A percentile compares a stretch with the other conserved stretches of the same genome.
Conservation (phyloP, 176 grass and related monocot species). For the Rhynchospora pubera region DNA sequence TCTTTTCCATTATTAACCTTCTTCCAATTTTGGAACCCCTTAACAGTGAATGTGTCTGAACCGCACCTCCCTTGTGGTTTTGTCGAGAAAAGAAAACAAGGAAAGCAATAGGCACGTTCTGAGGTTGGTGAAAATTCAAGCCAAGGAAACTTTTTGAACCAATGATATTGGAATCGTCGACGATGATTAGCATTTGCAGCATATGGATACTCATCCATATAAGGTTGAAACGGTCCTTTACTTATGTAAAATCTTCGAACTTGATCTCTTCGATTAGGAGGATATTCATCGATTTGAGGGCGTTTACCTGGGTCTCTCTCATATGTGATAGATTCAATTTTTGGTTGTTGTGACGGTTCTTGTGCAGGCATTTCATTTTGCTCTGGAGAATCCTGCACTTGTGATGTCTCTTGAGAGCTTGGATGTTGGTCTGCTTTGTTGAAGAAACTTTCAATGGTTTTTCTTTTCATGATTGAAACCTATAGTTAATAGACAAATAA, state of each 20-base stretch:
- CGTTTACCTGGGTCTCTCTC: conserved; percentile 4
- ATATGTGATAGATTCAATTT: neutral
- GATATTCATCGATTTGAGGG: neutral
- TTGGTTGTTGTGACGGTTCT: neutral
- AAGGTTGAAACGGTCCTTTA: conserved; percentile 8
- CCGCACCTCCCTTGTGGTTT: neutral
- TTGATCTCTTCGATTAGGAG: neutral
- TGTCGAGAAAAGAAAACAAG: conserved; percentile 19
- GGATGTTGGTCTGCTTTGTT: no score
- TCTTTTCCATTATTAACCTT: conserved; percentile 7
- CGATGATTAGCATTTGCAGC: neutral
- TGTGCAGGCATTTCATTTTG: no score
- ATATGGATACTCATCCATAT: neutral
- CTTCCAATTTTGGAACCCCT: neutral
- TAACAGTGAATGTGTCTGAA: conserved; percentile 7
- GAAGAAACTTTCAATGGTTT: no score
- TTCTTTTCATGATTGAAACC: no score
- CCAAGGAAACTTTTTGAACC: neutral
- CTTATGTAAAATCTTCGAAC: conserved; percentile 4
- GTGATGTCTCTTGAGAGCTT: no score
- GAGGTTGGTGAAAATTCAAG: conserved; percentile 8
- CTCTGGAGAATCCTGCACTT: neutral
- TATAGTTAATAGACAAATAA: no score
- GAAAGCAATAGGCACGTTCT: conserved; percentile 12
- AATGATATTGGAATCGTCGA: neutral